These are phyloP conservation scores for Apiotrichum gamsii DNA, from an alignment of 1,284 basidiomycete species.

Conservation along the genomic window DNA sequence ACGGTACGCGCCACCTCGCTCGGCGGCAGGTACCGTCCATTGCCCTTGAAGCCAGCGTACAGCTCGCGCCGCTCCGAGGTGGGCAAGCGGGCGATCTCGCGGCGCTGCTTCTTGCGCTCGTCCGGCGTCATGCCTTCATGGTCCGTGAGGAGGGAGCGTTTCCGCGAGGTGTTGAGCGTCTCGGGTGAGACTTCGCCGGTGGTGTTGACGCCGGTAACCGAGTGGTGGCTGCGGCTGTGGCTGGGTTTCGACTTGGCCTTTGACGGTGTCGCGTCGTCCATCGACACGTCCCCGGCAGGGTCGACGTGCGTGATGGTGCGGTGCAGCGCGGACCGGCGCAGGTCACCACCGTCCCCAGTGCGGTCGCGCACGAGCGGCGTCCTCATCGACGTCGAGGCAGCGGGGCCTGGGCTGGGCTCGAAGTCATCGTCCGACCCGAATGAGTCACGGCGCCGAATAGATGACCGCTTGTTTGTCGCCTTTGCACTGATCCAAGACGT, in stretches of 20 bases:
- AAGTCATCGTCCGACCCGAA: slow-evolving; percentile 10
- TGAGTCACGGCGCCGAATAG: background rate
- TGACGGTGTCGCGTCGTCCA: background rate
- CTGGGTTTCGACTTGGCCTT: background rate
- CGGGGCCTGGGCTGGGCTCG: background rate
- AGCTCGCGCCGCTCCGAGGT: slow-evolving; percentile 28
- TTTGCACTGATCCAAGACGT: slow-evolving; percentile 18
- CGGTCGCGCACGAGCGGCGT: slow-evolving; percentile 31
- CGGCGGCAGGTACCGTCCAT: slow-evolving; percentile 34
- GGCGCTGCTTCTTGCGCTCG: slow-evolving; percentile 27
- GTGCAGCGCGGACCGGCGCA: slow-evolving; percentile 3
- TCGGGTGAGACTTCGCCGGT: background rate
- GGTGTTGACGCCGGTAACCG: background rate
- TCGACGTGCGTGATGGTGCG: background rate
- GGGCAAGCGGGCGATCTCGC: slow-evolving; percentile 24
- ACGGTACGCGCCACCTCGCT: slow-evolving; percentile 50
- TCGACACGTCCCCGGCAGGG: background rate
- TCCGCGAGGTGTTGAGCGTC: slow-evolving; percentile 8
- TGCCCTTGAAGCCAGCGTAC: slow-evolving; percentile 39
- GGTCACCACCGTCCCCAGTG: slow-evolving; percentile 8
- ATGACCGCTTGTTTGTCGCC: background rate
- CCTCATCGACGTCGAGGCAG: background rate
- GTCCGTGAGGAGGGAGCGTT: slow-evolving; percentile 16
- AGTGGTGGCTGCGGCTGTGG: background rate
- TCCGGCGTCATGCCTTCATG: slow-evolving; percentile 27